Evolutionary conservation across 164 flowering plant species (phyloP), one percentile per base, ranked within the genome.

Genomic region (Euptelea pleiosperma): DNA sequence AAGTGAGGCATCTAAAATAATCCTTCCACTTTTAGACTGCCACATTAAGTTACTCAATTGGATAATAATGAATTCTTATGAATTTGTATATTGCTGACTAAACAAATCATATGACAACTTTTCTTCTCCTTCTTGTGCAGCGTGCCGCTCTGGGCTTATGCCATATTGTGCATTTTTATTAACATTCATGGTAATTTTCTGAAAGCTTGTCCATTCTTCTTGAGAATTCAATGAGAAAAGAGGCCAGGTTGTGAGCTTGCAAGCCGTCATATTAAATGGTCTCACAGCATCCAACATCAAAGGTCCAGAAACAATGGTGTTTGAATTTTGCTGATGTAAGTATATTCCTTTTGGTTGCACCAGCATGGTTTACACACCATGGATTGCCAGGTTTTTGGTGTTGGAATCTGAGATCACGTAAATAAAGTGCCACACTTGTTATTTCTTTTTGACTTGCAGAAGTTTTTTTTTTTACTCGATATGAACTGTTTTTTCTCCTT

Each of bases 131-230:
- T 43, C 36, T 65, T 73, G 60, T 84, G 90, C 92, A 91, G 96
- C 55, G 51, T 82, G 43, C 89, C 94, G 10, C 92, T 91, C 24
- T 86, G 98, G 96, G 65, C 74, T 59, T 91, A 89, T 72, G 81
- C 85, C 35, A 86, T 86, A 46, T 35, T 62, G 40, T 86, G 92
- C 83, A 79, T 83, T 46, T 61, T 89, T 50, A 71, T 85, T 3
- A 73, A 84, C 58, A 73, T 86, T 50, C 96, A 89, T 65, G 96
- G 94, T 89, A 86, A 77, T 55, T 63, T 60, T 56, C 44, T 10
- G 35, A 24, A 28, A 21, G 24, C 48, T 41, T 46, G 30, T 36
- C 25, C 55, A 31, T 24, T 59, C 22, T 71, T 41, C 47, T 52
- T 53, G 21, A 43, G 41, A 49, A 43, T 18, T 11, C 48, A 21